Evolutionary conservation across 495 filamentous ascomycete genomes (phyloP), one percentile per base, ranked within the genome.

Genomic region (Tuber borchii): DNA sequence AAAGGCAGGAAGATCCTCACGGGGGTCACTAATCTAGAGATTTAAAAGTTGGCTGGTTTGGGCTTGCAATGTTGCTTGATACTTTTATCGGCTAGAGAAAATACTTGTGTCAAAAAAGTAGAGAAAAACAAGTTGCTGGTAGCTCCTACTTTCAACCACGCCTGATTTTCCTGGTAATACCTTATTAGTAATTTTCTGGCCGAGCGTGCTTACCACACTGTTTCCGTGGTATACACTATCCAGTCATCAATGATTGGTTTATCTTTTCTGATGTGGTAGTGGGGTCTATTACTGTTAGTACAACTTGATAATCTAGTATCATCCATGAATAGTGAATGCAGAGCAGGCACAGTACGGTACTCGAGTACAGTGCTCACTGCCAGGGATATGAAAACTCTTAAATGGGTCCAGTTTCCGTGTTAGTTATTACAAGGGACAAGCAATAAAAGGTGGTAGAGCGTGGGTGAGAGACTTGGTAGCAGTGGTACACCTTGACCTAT

Each of bases 1-100:
- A 79, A 65, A 77, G 75, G 71, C 80, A 82, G 37, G 80, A 82
- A 71, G 80, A 82, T 70, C 80, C 80, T 19, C 80, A 82, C 45
- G 80, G 76, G 73, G 80, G 56, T 45, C 69, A 82, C 26, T 82
- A 77, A 71, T 26, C 9, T 37, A 69, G 71, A 65, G 69, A 74
- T 61, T 70, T 46, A 39, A 69, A 46, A 39, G 69, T 44, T 75
- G 76, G 46, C 46, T 71, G 73, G 61, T 16, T 34, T 4, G 26
- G 5, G 16, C 56, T 65, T 65, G 56, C 16, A 5, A 65, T 65
- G 56, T 34, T 34, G 14, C 56, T 65, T 17, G 10, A 65, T 65
- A 31, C n/a, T 31, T 65, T 31, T 65, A 65, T 65, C 26, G 9
- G 56, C 56, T 65, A 65, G 56, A 65, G 26, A 65, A 31, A 12